phyloP scores from a whole-genome alignment of 495 filamentous ascomycete species.

The Choiromyces venosus region DNA sequence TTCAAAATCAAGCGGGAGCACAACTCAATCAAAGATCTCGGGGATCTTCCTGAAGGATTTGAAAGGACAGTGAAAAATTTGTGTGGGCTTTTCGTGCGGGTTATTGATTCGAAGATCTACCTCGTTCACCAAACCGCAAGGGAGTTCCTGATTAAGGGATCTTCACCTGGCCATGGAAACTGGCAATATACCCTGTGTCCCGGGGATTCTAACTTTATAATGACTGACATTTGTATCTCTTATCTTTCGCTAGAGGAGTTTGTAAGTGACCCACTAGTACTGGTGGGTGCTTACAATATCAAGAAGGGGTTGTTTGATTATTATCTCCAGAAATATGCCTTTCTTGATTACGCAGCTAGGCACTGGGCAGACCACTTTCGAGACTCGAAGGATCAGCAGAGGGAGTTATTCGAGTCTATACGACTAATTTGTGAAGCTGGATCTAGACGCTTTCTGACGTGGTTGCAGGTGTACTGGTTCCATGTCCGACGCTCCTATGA shows the following conservation, averaged over 20 bases:
- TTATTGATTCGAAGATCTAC: constrained; percentile 45
- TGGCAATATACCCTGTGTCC: constrained; percentile 13
- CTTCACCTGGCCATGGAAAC: neutral
- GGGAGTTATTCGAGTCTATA: neutral
- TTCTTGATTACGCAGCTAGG: constrained; percentile 24
- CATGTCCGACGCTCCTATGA: rapidly evolving
- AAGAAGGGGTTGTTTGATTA: neutral
- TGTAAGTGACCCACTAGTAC: constrained; percentile 11
- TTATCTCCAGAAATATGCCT: constrained; percentile 1
- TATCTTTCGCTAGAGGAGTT: constrained; percentile 15
- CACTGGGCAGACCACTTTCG: constrained; percentile 11
- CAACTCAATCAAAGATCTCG: constrained; percentile 36
- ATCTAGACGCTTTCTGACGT: constrained; percentile 9
- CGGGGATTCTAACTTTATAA: constrained; percentile 13
- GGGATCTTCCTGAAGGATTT: neutral
- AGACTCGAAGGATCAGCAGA: constrained; percentile 1
- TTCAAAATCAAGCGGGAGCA: constrained; percentile 39
- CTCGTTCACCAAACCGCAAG: constrained; percentile 25
- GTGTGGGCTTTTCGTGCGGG: constrained; percentile 46
- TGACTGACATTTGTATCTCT: constrained; percentile 16
- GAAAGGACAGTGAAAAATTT: constrained; percentile 40
- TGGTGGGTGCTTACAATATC: neutral
- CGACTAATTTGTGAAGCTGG: constrained; percentile 4
- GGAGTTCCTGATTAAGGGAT: constrained; percentile 11
- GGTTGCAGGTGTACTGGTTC: constrained; percentile 16